Percentiles rank a stretch among this genome's conserved stretches.
phyloP scores from a whole-genome alignment of 495 filamentous ascomycete species.

The Aspergillus biplanus region DNA sequence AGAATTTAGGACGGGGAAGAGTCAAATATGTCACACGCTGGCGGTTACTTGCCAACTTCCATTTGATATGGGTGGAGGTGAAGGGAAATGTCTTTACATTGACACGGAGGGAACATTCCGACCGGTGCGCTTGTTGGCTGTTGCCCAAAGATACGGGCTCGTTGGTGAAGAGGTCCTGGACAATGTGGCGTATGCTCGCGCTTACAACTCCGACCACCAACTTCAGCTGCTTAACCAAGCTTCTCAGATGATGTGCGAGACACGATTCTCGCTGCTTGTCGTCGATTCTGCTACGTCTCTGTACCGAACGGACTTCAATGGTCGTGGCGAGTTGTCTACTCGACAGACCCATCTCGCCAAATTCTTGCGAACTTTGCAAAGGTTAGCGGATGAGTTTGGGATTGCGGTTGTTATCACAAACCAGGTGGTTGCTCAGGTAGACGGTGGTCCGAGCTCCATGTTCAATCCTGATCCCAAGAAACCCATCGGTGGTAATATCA shows the following conservation, averaged over 20 bases:
- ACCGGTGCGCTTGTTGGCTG: slow-evolving; percentile 85
- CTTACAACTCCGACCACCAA: slow-evolving; percentile 98
- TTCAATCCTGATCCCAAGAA: slow-evolving; percentile 99
- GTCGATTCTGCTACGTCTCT: slow-evolving; percentile 95
- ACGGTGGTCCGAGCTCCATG: slow-evolving; percentile 94
- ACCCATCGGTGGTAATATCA: slow-evolving; percentile 98
- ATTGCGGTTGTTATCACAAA: slow-evolving; percentile 99
- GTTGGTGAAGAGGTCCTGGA: slow-evolving; percentile 97
- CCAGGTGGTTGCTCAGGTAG: slow-evolving; percentile 97
- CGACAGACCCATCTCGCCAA: slow-evolving; percentile 94
- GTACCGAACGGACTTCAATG: slow-evolving; percentile 94
- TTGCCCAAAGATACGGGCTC: slow-evolving; percentile 91
- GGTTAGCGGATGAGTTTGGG: slow-evolving; percentile 95
- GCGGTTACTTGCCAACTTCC: slow-evolving; percentile 96
- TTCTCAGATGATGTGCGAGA: slow-evolving; percentile 98
- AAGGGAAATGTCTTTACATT: slow-evolving; percentile 99
- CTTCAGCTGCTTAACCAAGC: slow-evolving; percentile 93
- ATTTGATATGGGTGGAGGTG: slow-evolving; percentile 98
- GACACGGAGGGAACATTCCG: slow-evolving; percentile 98
- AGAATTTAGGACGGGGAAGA: slow-evolving; percentile 97
- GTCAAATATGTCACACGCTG: slow-evolving; percentile 97
- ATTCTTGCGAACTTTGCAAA: slow-evolving; percentile 92
- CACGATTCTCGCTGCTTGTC: slow-evolving; percentile 90
- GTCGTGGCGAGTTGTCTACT: slow-evolving; percentile 87
- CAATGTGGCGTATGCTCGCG: slow-evolving; percentile 96